These are phyloP conservation scores for Corniculantispora saksenae DNA, from an alignment of 2,329 filamentous ascomycete species.

Conservation along the genomic window DNA sequence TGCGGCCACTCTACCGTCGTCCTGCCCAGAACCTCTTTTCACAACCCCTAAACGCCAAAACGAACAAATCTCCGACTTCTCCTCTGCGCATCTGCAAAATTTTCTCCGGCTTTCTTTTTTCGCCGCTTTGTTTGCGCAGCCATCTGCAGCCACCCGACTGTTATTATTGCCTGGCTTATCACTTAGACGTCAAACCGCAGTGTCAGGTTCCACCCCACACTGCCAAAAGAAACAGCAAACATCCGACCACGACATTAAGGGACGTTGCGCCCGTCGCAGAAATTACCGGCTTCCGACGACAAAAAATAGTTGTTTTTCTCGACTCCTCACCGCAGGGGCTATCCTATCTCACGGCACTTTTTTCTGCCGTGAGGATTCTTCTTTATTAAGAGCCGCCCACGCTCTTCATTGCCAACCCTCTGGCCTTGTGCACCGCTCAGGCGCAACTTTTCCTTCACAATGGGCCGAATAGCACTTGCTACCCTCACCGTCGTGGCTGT, in stretches of 20 bases:
- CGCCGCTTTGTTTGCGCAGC: neutral
- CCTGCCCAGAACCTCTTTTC: neutral
- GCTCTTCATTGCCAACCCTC: neutral
- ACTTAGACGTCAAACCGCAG: constrained; percentile 15
- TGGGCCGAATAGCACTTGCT: constrained; percentile 10
- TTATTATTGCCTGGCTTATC: constrained; percentile 7
- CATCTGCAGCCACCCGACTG: constrained; percentile 1
- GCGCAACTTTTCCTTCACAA: neutral
- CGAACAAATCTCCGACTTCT: neutral
- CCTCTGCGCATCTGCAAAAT: neutral
- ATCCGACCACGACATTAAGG: constrained; percentile 14
- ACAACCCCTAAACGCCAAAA: neutral
- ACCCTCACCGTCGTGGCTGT: constrained; percentile 2
- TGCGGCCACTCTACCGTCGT: neutral
- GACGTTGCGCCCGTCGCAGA: neutral
- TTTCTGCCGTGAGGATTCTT: constrained; percentile 15
- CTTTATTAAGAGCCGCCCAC: neutral
- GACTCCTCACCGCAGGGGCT: neutral
- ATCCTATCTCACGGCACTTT: constrained; percentile 8
- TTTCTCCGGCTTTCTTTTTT: neutral
- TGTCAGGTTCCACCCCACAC: constrained; percentile 7
- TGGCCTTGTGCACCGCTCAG: neutral
- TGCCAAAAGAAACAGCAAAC: constrained; percentile 16
- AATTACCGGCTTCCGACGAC: neutral
- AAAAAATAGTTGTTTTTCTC: neutral